Percentiles rank a stretch among this genome's conserved stretches.
Conservation (phyloP, 352 stramenopile genomes). For the Phytophthora hybrid region DNA sequence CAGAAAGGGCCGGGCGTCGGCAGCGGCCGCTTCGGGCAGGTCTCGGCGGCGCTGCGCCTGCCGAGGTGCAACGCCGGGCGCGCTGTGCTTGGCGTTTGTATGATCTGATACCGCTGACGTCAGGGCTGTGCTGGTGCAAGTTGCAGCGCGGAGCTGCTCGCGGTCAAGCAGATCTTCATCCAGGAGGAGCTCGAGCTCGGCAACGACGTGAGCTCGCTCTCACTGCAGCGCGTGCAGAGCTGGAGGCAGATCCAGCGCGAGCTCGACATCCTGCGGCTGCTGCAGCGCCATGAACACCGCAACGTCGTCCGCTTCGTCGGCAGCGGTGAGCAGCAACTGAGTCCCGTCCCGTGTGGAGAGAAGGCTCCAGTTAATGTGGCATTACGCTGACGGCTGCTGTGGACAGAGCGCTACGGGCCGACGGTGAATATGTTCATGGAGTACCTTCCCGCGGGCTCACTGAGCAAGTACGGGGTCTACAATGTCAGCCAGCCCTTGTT, state of each 20-base stretch:
- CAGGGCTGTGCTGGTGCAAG: not conserved
- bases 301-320: slow-evolving; percentile 74
- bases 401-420: slow-evolving; percentile 57
- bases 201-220: slow-evolving; percentile 69
- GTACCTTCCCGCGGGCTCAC: slow-evolving; percentile 81
- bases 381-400: no score
- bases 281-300: slow-evolving; percentile 52
- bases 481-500: not conserved
- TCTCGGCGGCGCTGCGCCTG: slow-evolving; percentile 73
- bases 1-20: slow-evolving; percentile 71
- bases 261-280: slow-evolving; percentile 48
- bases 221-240: slow-evolving; percentile 60
- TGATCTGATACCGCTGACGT: slow-evolving; percentile 22
- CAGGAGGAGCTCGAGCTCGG: slow-evolving; percentile 77
- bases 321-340: slow-evolving; percentile 41
- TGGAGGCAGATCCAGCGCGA: slow-evolving; percentile 72
- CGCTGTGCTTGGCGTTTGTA: not conserved
- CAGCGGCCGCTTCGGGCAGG: slow-evolving; percentile 75
- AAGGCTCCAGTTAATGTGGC: no score
- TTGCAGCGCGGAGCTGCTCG: slow-evolving; percentile 80
- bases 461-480: slow-evolving; percentile 58
- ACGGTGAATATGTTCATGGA: slow-evolving; percentile 88
- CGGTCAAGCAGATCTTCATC: slow-evolving; percentile 90
- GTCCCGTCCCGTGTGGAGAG: not conserved
- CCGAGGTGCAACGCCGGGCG: slow-evolving; percentile 48